Evolutionary conservation across 768 basidiomycete genomes (phyloP).

Genomic region (Lactifluus echinatus): DNA sequence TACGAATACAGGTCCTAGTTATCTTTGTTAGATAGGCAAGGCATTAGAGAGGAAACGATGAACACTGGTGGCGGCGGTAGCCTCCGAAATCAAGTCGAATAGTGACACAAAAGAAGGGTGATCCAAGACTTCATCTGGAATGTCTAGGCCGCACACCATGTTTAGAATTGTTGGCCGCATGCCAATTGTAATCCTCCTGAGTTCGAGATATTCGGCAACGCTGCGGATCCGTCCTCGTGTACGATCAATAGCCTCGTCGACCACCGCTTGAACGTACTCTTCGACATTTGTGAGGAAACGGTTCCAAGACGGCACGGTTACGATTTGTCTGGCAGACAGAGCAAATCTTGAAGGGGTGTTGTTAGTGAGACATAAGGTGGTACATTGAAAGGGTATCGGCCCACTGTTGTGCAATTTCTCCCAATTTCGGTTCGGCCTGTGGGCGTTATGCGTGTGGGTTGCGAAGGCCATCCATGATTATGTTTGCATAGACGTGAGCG

Average conservation of each 20-base stretch:
- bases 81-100: neutral
- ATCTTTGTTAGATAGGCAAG: neutral
- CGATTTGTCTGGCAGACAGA: too few species aligned
- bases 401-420: slow-evolving; percentile 35
- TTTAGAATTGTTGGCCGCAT: neutral
- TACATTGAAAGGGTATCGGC: too few species aligned
- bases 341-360: too few species aligned
- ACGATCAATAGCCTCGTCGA: neutral
- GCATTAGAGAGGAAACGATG: neutral
- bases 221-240: neutral
- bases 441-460: slow-evolving; percentile 30
- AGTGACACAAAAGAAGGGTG: neutral
- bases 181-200: neutral
- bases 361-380: too few species aligned
- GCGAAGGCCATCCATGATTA: slow-evolving; percentile 34
- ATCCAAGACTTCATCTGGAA: neutral
- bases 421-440: slow-evolving; percentile 30
- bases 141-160: neutral
- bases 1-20: neutral
- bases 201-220: neutral
- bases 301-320: too few species aligned
- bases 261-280: too few species aligned
- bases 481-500: slow-evolving; percentile 27
- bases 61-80: neutral
- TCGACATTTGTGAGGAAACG: too few species aligned